These are phyloP conservation scores for Pichia sp. DNA, from an alignment of 1,139 yeast species.

Conservation along the genomic window DNA sequence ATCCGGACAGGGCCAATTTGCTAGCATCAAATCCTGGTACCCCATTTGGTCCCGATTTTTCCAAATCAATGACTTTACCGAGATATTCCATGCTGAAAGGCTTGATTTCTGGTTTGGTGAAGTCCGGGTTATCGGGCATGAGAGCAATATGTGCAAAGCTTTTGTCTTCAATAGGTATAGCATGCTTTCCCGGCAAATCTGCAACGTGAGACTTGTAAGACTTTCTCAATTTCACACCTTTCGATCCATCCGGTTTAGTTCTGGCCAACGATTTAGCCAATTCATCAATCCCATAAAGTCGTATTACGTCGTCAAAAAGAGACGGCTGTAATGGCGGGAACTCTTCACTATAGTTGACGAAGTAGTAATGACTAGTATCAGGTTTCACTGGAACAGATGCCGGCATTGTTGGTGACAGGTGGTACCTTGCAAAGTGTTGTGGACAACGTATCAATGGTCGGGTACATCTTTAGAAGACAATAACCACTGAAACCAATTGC, in stretches of 20 bases:
- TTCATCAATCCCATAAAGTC: constrained; percentile 57
- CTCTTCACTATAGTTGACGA: constrained; percentile 34
- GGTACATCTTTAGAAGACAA: too few species aligned
- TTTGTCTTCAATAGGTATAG: constrained; percentile 44
- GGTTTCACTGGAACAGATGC: not conserved
- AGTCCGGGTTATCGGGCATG: constrained; percentile 30
- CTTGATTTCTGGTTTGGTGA: constrained; percentile 35
- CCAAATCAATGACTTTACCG: constrained; percentile 49
- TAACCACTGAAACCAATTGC: too few species aligned
- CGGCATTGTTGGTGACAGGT: not conserved
- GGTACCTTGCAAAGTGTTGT: too few species aligned
- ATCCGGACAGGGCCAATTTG: constrained; percentile 55
- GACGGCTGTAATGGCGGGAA: constrained; percentile 53
- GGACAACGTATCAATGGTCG: too few species aligned
- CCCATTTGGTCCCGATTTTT: constrained; percentile 62
- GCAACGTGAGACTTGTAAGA: constrained; percentile 87
- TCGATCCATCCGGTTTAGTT: constrained; percentile 80
- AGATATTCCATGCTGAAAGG: constrained; percentile 46
- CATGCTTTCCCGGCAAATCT: constrained; percentile 79
- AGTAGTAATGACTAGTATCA: constrained; percentile 31
- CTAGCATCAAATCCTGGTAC: constrained; percentile 73
- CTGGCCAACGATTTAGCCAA: constrained; percentile 80
- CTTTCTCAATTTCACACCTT: constrained; percentile 86
- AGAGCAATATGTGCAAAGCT: constrained; percentile 47
- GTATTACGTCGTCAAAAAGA: constrained; percentile 63